Conservation (phyloP, 352 stramenopile species). For the Globisporangium viniferum region DNA sequence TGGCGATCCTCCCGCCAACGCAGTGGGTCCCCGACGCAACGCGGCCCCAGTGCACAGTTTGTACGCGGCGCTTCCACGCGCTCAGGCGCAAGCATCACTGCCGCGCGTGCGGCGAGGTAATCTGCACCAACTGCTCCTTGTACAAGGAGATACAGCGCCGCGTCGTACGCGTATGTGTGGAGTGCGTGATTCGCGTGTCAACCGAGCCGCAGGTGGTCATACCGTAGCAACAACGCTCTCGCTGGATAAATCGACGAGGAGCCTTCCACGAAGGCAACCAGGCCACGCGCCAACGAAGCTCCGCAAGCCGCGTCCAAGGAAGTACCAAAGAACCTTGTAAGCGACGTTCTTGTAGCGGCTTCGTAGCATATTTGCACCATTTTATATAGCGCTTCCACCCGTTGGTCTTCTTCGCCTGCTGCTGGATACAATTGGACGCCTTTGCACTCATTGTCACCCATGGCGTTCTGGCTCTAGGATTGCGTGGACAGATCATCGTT, state of each 20-base stretch:
- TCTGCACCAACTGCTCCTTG: conserved; percentile 80
- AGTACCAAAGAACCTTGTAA: not conserved
- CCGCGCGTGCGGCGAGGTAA: conserved; percentile 79
- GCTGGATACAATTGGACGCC: not conserved
- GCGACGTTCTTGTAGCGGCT: not conserved
- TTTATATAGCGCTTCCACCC: not conserved
- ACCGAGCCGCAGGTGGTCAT: not conserved
- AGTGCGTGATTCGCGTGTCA: not conserved
- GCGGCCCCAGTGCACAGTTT: conserved; percentile 82
- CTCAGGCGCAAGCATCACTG: conserved; percentile 89
- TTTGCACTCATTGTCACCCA: not conserved
- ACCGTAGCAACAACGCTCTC: not conserved
- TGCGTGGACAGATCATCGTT: not conserved
- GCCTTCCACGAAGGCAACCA: not conserved
- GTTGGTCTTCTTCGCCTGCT: not conserved
- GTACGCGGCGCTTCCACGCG: conserved; percentile 85
- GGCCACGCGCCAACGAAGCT: not conserved
- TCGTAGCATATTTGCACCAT: not conserved
- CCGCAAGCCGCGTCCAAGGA: not conserved
- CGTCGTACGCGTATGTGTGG: conserved; percentile 79
- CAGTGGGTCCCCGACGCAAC: conserved; percentile 85
- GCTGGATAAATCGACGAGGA: not conserved
- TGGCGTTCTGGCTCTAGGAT: not conserved
- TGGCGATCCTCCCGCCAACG: conserved; percentile 74
- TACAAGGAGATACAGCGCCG: conserved; percentile 81